A percentile compares a stretch with the other conserved stretches of the same genome.
phyloP scores from a whole-genome alignment of 495 filamentous ascomycete genomes.

The Penicillium flavigenum region DNA sequence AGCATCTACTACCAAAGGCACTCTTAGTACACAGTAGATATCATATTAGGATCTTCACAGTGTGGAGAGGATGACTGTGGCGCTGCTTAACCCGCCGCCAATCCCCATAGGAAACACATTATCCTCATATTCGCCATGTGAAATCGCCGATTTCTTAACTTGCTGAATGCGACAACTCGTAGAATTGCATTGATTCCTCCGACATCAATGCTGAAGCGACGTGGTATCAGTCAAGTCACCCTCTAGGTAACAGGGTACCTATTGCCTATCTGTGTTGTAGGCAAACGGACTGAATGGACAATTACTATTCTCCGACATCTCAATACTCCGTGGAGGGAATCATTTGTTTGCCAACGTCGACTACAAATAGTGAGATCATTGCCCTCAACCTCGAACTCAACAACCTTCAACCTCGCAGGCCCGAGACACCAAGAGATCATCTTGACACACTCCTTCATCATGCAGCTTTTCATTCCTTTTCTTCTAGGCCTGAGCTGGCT shows the following conservation, averaged over 20 bases:
- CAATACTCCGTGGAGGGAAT: background rate
- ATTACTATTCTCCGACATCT: background rate
- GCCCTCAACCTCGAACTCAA: background rate
- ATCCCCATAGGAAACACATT: background rate
- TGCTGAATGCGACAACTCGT: background rate
- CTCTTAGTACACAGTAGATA: background rate
- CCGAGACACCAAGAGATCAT: conserved; percentile 5
- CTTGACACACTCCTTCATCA: conserved; percentile 12
- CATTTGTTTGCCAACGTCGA: conserved; percentile 1
- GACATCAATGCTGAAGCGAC: background rate
- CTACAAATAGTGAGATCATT: conserved; percentile 9
- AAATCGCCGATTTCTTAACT: background rate
- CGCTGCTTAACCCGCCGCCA: background rate
- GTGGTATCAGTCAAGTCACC: background rate
- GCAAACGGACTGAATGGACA: background rate
- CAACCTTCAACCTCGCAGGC: conserved; percentile 13
- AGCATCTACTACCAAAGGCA: background rate
- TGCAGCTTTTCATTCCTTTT: conserved; percentile 17
- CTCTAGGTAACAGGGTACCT: background rate
- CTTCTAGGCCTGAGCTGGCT: conserved; percentile 17
- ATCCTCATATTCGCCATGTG: background rate
- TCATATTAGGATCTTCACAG: background rate
- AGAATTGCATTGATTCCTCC: background rate
- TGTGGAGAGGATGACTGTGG: background rate
- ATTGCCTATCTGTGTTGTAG: background rate